Conservation (phyloP, 192 early-diverging fungal genomes). For the Neocallimastix lanati region DNA sequence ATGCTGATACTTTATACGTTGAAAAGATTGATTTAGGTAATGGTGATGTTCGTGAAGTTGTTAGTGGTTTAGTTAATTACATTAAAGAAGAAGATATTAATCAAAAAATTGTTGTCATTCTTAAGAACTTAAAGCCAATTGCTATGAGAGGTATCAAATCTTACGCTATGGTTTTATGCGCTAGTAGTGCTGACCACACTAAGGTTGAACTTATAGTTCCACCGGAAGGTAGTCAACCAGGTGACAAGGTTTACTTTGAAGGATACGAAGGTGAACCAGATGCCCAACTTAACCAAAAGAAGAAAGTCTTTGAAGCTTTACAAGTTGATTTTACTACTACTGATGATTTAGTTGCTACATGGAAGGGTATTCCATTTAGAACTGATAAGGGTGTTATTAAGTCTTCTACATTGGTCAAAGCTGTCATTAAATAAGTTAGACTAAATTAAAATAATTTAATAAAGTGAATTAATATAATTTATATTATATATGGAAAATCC, state of each 20-base stretch:
- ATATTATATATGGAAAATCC: too few species aligned
- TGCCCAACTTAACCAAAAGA: slow-evolving; percentile 86
- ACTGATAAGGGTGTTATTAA: slow-evolving; percentile 28
- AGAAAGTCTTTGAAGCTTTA: slow-evolving; percentile 94
- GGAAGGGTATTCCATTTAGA: slow-evolving; percentile 8
- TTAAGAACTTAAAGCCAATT: slow-evolving; percentile 91
- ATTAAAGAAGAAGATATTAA: slow-evolving; percentile 79
- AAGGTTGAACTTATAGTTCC: slow-evolving; percentile 85
- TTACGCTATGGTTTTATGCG: slow-evolving; percentile 85
- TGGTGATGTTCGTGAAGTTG: slow-evolving; percentile 57
- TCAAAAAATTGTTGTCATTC: slow-evolving; percentile 21
- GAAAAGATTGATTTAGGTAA: slow-evolving; percentile 89
- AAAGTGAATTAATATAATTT: too few species aligned
- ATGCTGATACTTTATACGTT: slow-evolving; percentile 90
- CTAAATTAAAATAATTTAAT: too few species aligned
- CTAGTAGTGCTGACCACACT: slow-evolving; percentile 60
- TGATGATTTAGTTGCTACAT: slow-evolving; percentile 25
- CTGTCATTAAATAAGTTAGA: slow-evolving; percentile 56
- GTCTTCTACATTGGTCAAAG: slow-evolving; percentile 42
- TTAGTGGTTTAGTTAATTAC: slow-evolving; percentile 82
- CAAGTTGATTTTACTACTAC: slow-evolving; percentile 70
- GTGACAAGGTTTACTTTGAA: slow-evolving; percentile 79
- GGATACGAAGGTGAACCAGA: slow-evolving; percentile 77
- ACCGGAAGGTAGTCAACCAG: slow-evolving; percentile 65
- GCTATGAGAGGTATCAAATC: slow-evolving; percentile 89